A percentile compares a stretch with the other conserved stretches of the same genome.
These are phyloP conservation scores for Cladobotryum protrusum DNA, from an alignment of 2,329 filamentous ascomycete species.

Conservation along the genomic window DNA sequence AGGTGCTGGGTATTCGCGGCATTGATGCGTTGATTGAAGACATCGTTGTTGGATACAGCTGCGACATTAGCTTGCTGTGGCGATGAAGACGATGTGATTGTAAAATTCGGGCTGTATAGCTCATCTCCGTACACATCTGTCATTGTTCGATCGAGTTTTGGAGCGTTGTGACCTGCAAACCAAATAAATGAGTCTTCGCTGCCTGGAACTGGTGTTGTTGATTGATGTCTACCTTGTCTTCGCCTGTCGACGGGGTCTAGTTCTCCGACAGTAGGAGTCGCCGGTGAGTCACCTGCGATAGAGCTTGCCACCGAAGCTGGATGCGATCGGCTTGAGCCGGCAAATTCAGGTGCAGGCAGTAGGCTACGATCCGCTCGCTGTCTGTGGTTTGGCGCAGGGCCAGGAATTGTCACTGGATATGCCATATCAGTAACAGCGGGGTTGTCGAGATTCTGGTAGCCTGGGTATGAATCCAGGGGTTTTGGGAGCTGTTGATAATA, in stretches of 20 bases:
- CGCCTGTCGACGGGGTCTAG: constrained; percentile 42
- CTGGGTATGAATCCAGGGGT: constrained; percentile 36
- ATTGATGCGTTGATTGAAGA: constrained; percentile 71
- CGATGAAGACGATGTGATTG: constrained; percentile 50
- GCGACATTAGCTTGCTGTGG: constrained; percentile 40
- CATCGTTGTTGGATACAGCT: constrained; percentile 45
- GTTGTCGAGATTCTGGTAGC: constrained; percentile 33
- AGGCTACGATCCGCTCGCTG: constrained; percentile 36
- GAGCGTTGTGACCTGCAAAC: constrained; percentile 45
- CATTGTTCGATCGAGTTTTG: constrained; percentile 80
- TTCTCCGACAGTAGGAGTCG: constrained; percentile 48
- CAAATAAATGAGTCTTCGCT: constrained; percentile 37
- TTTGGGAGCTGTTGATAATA: constrained; percentile 43
- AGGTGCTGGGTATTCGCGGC: constrained; percentile 71
- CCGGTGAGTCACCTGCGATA: constrained; percentile 52
- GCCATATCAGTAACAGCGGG: constrained; percentile 32
- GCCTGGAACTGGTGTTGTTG: background rate
- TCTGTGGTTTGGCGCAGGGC: constrained; percentile 24
- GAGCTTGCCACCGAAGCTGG: constrained; percentile 54
- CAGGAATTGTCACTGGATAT: constrained; percentile 35
- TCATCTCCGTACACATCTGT: constrained; percentile 82
- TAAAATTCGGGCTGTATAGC: constrained; percentile 68
- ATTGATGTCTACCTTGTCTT: constrained; percentile 46
- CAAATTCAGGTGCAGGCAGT: constrained; percentile 41
- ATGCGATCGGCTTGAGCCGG: constrained; percentile 38